Conservation (phyloP, 139 green algal species). For the Limnomonas spitsbergensis region DNA sequence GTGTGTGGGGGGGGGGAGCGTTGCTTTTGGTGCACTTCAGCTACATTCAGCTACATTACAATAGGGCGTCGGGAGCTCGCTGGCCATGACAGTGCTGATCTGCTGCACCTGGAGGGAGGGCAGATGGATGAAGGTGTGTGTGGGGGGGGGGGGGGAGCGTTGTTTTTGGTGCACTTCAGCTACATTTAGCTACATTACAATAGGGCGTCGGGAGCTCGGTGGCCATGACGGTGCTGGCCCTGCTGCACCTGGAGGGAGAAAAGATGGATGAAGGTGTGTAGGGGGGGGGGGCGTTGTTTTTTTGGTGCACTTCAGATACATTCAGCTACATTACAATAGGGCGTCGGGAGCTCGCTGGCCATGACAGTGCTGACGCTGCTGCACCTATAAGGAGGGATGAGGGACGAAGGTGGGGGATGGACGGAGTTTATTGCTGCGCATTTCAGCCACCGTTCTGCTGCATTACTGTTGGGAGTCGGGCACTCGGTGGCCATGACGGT, state of each 20-base stretch:
- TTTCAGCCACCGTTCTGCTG: not conserved
- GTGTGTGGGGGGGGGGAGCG: not conserved
- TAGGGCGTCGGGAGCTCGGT: not conserved
- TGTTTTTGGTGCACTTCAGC: not conserved
- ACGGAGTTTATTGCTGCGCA: not conserved
- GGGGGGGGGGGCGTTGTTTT: not conserved
- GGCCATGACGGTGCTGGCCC: not conserved
- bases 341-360: not conserved
- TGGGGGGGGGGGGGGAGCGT: not conserved
- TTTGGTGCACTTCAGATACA: not conserved
- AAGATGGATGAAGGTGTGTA: slow-evolving; percentile 6
- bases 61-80: not conserved
- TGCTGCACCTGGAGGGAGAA: not conserved
- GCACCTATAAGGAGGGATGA: not conserved
- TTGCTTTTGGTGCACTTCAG: not conserved
- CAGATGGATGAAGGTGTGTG: not conserved
- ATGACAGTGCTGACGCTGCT: not conserved
- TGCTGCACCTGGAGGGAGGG: not conserved
- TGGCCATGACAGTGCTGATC: not conserved
- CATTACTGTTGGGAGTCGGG: not conserved
- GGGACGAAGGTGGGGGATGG: not conserved
- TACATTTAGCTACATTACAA: not conserved
- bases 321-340: not conserved
- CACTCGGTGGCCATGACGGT: not conserved
- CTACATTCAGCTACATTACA: not conserved